phyloP scores from a whole-genome alignment of 2,329 filamentous ascomycete species.

The Thelonectria blattea region DNA sequence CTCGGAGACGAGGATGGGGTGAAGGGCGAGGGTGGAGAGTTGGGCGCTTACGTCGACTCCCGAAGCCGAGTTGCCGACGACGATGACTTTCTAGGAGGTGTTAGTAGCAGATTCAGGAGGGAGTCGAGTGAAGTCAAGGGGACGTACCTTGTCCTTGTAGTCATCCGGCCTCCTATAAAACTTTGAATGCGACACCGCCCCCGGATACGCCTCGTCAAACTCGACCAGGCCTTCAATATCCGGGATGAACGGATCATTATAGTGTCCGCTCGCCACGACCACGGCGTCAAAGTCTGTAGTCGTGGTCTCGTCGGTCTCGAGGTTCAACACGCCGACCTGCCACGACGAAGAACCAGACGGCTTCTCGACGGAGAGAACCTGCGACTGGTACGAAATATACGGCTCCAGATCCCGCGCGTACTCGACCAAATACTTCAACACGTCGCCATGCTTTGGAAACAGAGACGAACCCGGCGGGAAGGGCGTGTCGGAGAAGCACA shows the following conservation, averaged over 20 bases:
- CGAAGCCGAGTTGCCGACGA: constrained; percentile 75
- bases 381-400: constrained; percentile 65
- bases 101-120: neutral
- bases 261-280: constrained; percentile 68
- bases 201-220: constrained; percentile 58
- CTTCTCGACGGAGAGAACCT: constrained; percentile 58
- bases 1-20: constrained; percentile 63
- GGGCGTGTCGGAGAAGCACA: constrained; percentile 69
- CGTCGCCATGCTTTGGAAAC: constrained; percentile 69
- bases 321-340: constrained; percentile 50
- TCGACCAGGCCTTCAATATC: constrained; percentile 59
- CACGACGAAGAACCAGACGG: constrained; percentile 41
- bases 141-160: constrained; percentile 41
- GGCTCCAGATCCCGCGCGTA: constrained; percentile 67
- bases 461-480: constrained; percentile 65
- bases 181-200: constrained; percentile 67
- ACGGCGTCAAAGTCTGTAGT: constrained; percentile 63
- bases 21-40: constrained; percentile 59
- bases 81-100: constrained; percentile 63
- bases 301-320: constrained; percentile 34
- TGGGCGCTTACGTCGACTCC: constrained; percentile 74
- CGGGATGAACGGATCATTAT: constrained; percentile 65
- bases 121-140: too few species aligned
- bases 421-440: constrained; percentile 68
- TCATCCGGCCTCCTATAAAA: constrained; percentile 61